Percentiles rank a stretch among this genome's conserved stretches.
These are phyloP conservation scores for Naganishia randhawae DNA, from an alignment of 768 basidiomycete genomes.

Conservation along the genomic window DNA sequence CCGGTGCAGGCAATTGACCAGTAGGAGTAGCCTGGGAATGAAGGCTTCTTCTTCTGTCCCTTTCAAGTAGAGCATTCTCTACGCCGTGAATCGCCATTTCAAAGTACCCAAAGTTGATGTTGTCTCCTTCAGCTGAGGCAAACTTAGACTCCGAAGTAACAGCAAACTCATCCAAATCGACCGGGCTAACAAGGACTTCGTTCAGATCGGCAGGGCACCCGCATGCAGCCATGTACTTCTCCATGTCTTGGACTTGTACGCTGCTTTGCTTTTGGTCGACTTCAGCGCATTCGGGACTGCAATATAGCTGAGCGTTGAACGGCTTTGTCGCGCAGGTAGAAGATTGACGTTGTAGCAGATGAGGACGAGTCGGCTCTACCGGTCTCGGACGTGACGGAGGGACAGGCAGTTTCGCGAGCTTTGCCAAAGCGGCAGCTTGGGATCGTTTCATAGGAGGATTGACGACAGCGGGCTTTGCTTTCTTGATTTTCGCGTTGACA, in stretches of 20 bases:
- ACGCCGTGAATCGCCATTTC: slow-evolving; percentile 28
- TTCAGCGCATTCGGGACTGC: slow-evolving; percentile 26
- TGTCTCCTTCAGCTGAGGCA: slow-evolving; percentile 8
- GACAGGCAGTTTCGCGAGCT: slow-evolving; percentile 16
- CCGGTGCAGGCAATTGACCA: neutral
- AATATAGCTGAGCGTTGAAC: slow-evolving; percentile 28
- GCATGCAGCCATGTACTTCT: slow-evolving; percentile 16
- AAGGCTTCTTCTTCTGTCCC: slow-evolving; percentile 24
- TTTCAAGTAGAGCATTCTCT: slow-evolving; percentile 20
- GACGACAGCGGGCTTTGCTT: slow-evolving; percentile 1
- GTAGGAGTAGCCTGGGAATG: slow-evolving; percentile 4
- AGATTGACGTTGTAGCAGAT: neutral
- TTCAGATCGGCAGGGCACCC: slow-evolving; percentile 12
- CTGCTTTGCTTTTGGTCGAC: slow-evolving; percentile 19
- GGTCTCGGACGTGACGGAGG: slow-evolving; percentile 23
- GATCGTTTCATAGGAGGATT: slow-evolving; percentile 15
- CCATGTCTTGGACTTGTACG: slow-evolving; percentile 21
- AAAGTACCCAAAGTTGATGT: slow-evolving; percentile 30
- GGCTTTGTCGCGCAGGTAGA: neutral
- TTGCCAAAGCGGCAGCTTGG: slow-evolving; percentile 18
- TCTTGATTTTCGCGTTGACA: slow-evolving; percentile 5
- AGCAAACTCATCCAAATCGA: slow-evolving; percentile 1
- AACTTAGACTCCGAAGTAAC: neutral
- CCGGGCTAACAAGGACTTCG: slow-evolving; percentile 21
- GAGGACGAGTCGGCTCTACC: slow-evolving; percentile 21